Conservation (phyloP, 2,329 filamentous ascomycete species). For the Ophidiomyces ophidiicola region DNA sequence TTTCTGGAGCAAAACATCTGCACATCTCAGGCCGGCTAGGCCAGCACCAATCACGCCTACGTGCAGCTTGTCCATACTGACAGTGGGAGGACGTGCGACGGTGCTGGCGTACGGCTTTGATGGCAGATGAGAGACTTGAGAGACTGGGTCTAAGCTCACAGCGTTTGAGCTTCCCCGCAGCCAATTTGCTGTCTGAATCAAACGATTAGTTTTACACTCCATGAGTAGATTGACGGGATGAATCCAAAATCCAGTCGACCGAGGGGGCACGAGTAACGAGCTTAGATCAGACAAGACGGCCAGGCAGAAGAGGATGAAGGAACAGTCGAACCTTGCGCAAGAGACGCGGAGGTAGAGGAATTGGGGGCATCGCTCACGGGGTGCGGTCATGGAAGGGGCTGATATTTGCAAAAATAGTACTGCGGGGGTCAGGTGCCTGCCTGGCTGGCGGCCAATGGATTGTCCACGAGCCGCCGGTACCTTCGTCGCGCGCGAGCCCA, state of each 20-base stretch:
- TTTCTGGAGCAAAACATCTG: constrained; percentile 44
- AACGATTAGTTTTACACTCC: constrained; percentile 18
- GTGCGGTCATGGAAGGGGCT: too few species aligned
- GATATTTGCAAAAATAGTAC: too few species aligned
- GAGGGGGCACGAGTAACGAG: too few species aligned
- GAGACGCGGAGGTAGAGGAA: constrained; percentile 1
- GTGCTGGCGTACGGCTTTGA: background rate
- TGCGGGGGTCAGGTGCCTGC: too few species aligned
- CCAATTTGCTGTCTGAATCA: constrained; percentile 13
- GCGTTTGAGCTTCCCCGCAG: constrained; percentile 9
- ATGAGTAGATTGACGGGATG: constrained; percentile 5
- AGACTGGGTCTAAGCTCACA: constrained; percentile 6
- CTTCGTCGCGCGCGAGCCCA: too few species aligned
- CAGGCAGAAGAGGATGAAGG: background rate
- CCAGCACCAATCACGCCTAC: constrained; percentile 51
- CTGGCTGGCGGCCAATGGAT: too few species aligned
- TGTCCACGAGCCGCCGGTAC: too few species aligned
- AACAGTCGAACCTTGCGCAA: constrained; percentile 1
- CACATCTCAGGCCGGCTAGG: constrained; percentile 47
- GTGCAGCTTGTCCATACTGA: constrained; percentile 30
- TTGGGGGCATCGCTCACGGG: constrained; percentile 1
- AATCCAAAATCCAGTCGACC: too few species aligned
- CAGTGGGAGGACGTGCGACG: constrained; percentile 1
- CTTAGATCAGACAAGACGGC: background rate
- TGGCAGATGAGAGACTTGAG: constrained; percentile 3